These are phyloP conservation scores for Tetrahymena borealis DNA, from an alignment of 73 alveolate species.

Conservation along the genomic window DNA sequence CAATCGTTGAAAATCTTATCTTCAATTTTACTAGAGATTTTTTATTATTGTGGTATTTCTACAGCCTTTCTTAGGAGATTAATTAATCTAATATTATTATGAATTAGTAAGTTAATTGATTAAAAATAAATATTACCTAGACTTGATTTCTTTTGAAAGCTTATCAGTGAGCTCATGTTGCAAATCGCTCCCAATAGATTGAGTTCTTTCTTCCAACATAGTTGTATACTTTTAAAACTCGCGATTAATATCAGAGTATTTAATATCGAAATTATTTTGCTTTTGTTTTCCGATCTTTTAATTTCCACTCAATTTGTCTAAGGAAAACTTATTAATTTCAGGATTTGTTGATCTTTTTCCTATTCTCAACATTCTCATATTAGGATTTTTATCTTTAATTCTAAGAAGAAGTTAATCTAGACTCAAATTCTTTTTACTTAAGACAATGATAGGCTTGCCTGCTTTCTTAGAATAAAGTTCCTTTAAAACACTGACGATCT, in stretches of 20 bases:
- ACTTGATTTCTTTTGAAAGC: too few relatives aligned
- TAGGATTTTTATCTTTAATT: background rate
- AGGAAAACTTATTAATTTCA: background rate
- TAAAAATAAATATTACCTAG: too few relatives aligned
- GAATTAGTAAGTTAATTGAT: too few relatives aligned
- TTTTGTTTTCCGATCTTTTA: background rate
- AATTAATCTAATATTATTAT: too few relatives aligned
- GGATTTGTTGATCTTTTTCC: conserved; percentile 67
- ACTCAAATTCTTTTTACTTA: conserved; percentile 19
- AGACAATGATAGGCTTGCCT: conserved; percentile 7
- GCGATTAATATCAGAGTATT: background rate
- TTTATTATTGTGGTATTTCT: too few relatives aligned
- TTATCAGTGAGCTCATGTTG: too few relatives aligned
- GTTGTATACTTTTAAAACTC: too few relatives aligned
- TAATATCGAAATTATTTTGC: background rate
- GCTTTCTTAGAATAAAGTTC: background rate
- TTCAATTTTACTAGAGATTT: too few relatives aligned
- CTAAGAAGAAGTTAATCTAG: conserved; percentile 4
- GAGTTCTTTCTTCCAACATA: too few relatives aligned
- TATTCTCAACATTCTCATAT: conserved; percentile 48
- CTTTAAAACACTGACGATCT: conserved; percentile 44
- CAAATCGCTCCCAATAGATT: too few relatives aligned
- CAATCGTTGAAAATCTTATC: too few relatives aligned
- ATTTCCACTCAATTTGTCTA: background rate
- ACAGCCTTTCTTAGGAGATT: too few relatives aligned